Evolutionary conservation across 2,329 filamentous ascomycete genomes (phyloP).

Genomic region (Huntiella decipiens): DNA sequence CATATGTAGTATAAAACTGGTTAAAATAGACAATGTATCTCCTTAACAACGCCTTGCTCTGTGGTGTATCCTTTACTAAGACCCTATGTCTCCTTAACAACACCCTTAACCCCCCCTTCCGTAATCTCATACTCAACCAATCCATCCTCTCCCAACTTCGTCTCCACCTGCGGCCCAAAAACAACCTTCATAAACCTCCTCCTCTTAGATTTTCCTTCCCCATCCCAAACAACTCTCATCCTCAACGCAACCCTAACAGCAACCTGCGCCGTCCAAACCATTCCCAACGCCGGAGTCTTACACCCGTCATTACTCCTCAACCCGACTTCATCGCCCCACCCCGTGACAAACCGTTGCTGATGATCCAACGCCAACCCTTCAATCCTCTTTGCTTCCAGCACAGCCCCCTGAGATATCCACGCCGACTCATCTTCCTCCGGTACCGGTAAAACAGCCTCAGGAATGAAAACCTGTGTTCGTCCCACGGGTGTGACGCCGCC

Average conservation of each 20-base stretch:
- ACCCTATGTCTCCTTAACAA: slow-evolving; percentile 11
- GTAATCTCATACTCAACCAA: slow-evolving; percentile 57
- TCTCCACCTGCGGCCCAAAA: slow-evolving; percentile 58
- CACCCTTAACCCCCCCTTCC: slow-evolving; percentile 37
- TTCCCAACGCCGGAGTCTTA: slow-evolving; percentile 73
- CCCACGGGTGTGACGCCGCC: slow-evolving; percentile 14
- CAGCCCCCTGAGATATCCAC: background rate
- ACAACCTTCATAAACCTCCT: slow-evolving; percentile 71
- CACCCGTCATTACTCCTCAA: slow-evolving; percentile 21
- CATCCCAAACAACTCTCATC: slow-evolving; percentile 27
- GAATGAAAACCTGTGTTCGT: slow-evolving; percentile 13
- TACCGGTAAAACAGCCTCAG: slow-evolving; percentile 15
- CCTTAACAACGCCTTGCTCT: slow-evolving; percentile 32
- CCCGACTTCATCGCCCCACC: slow-evolving; percentile 61
- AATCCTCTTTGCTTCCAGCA: background rate
- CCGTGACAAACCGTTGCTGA: slow-evolving; percentile 87
- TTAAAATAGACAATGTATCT: background rate
- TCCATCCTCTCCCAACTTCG: slow-evolving; percentile 28
- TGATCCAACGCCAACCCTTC: slow-evolving; percentile 57
- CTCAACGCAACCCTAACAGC: slow-evolving; percentile 65
- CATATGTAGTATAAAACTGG: too few relatives aligned
- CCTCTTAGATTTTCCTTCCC: slow-evolving; percentile 37
- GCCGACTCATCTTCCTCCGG: background rate
- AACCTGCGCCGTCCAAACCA: slow-evolving; percentile 84
- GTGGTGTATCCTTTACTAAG: slow-evolving; percentile 31